phyloP scores from a whole-genome alignment of 2,329 filamentous ascomycete genomes.

The Fusarium armeniacum region DNA sequence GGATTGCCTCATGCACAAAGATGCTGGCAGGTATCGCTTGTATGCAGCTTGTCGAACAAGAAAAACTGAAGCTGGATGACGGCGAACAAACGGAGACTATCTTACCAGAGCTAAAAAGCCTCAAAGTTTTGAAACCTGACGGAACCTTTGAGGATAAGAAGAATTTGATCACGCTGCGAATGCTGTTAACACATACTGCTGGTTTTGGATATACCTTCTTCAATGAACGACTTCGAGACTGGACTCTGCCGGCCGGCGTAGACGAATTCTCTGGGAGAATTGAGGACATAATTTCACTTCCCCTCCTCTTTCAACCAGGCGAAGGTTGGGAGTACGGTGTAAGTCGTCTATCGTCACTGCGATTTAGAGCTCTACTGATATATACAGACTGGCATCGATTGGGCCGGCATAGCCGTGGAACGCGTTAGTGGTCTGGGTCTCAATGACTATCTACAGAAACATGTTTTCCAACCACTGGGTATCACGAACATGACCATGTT shows the following conservation, averaged over 20 bases:
- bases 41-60: conserved; percentile 71
- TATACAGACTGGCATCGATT: conserved; percentile 64
- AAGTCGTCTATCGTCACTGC: conserved; percentile 39
- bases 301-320: conserved; percentile 74
- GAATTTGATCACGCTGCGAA: conserved; percentile 67
- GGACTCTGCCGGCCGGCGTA: conserved; percentile 62
- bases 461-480: conserved; percentile 64
- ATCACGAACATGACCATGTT: conserved; percentile 69
- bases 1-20: conserved; percentile 71
- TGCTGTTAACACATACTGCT: conserved; percentile 68
- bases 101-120: conserved; percentile 63
- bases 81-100: conserved; percentile 60
- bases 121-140: conserved; percentile 61
- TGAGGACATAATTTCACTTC: conserved; percentile 62
- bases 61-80: conserved; percentile 63
- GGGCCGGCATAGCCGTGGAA: conserved; percentile 66
- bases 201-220: conserved; percentile 72
- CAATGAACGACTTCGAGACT: conserved; percentile 63
- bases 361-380: no score
- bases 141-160: conserved; percentile 60
- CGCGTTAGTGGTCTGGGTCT: conserved; percentile 60
- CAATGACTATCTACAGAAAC: conserved; percentile 63
- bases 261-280: conserved; percentile 71
- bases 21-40: conserved; percentile 65
- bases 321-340: conserved; percentile 72